phyloP scores from a whole-genome alignment of 139 green algal genomes.

The Prasinococcaceae sp. region DNA sequence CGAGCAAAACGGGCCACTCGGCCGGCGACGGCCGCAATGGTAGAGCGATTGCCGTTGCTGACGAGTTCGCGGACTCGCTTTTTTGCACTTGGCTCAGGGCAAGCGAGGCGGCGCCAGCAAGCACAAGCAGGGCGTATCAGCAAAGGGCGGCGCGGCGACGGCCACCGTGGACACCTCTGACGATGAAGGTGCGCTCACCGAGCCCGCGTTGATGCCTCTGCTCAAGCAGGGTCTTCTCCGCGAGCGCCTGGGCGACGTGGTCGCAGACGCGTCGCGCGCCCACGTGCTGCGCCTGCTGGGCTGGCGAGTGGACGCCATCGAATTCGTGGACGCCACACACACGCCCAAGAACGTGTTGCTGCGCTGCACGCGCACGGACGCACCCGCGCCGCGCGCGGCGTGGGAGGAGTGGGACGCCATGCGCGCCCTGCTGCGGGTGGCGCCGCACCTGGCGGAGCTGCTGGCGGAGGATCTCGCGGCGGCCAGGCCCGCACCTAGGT shows the following conservation, averaged over 20 bases:
- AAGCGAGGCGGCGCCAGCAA: no score
- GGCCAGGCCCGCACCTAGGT: no score
- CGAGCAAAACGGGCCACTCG: no score
- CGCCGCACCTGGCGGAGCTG: slow-evolving; percentile 14
- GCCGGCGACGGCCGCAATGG: no score
- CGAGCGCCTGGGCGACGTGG: slow-evolving; percentile 39
- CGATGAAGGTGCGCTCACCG: not conserved
- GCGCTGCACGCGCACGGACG: slow-evolving; percentile 11
- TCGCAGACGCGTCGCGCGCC: slow-evolving; percentile 37
- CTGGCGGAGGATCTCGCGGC: slow-evolving; percentile 13
- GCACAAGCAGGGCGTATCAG: no score
- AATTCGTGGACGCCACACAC: slow-evolving; percentile 44
- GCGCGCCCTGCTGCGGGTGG: slow-evolving; percentile 10
- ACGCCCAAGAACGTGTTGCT: slow-evolving; percentile 47
- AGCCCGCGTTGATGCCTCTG: slow-evolving; percentile 7
- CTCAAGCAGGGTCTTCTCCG: slow-evolving; percentile 41
- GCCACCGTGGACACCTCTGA: no score
- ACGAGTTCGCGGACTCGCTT: no score
- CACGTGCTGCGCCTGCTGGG: slow-evolving; percentile 15
- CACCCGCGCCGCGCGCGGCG: slow-evolving; percentile 3
- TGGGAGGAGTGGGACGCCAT: slow-evolving; percentile 20
- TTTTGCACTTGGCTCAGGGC: no score
- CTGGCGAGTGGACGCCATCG: slow-evolving; percentile 26
- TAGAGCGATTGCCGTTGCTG: no score
- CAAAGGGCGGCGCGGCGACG: no score